phyloP scores from a whole-genome alignment of 345 rosid genomes.

The Eutrema yunnanense region DNA sequence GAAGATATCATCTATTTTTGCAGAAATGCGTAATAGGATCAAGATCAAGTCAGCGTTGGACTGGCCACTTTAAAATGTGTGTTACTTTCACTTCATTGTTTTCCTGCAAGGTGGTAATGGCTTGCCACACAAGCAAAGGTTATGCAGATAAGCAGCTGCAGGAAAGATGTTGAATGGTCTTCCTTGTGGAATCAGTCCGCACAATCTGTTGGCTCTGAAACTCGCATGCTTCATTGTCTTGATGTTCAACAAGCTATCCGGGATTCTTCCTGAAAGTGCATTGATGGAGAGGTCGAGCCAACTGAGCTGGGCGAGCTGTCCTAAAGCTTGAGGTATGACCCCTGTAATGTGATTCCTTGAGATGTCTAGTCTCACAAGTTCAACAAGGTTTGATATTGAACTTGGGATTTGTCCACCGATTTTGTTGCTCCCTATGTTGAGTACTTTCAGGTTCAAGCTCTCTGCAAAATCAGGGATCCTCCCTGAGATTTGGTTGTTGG shows the following conservation, averaged over 20 bases:
- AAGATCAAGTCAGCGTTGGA: slow-evolving; percentile 57
- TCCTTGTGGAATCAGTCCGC: slow-evolving; percentile 90
- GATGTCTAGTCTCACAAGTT: slow-evolving; percentile 58
- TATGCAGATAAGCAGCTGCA: slow-evolving; percentile 76
- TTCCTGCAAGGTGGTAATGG: slow-evolving; percentile 75
- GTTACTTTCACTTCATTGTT: slow-evolving; percentile 26
- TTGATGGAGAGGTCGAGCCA: slow-evolving; percentile 87
- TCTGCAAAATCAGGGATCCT: slow-evolving; percentile 56
- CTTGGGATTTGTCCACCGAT: slow-evolving; percentile 66
- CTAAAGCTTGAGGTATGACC: slow-evolving; percentile 56
- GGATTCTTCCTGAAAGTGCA: slow-evolving; percentile 61
- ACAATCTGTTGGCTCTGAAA: slow-evolving; percentile 84
- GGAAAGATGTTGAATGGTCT: slow-evolving; percentile 80
- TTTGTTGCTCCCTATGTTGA: slow-evolving; percentile 72
- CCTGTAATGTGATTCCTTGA: slow-evolving; percentile 73
- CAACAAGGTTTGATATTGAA: slow-evolving; percentile 68
- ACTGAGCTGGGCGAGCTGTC: slow-evolving; percentile 47
- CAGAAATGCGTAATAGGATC: slow-evolving; percentile 27
- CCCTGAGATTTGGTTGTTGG: slow-evolving; percentile 64
- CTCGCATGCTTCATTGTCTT: slow-evolving; percentile 51
- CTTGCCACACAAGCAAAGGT: slow-evolving; percentile 87
- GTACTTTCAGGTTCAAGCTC: slow-evolving; percentile 55
- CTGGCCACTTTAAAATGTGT: slow-evolving; percentile 36
- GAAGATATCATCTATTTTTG: slow-evolving; percentile 28
- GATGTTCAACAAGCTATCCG: slow-evolving; percentile 55